phyloP scores from a whole-genome alignment of 768 basidiomycete genomes.

The Leucocoprinus leucothites region DNA sequence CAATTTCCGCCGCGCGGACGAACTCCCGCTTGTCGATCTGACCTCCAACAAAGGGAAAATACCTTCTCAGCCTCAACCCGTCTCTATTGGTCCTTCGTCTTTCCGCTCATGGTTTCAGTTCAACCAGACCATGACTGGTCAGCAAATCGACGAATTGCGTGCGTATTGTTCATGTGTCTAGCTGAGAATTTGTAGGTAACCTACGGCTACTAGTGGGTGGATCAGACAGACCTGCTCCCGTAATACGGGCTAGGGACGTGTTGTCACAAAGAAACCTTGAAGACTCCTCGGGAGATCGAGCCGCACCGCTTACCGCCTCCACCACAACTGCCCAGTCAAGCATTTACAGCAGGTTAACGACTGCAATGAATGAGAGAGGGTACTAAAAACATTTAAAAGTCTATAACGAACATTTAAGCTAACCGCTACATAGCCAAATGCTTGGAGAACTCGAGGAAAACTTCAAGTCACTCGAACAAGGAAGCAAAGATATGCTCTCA shows the following conservation, averaged over 20 bases:
- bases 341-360: constrained; percentile 44
- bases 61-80: constrained; percentile 60
- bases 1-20: constrained; percentile 48
- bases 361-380: constrained; percentile 65
- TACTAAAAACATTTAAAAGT: constrained; percentile 22
- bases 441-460: constrained; percentile 59
- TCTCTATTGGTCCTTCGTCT: constrained; percentile 56
- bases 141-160: constrained; percentile 60
- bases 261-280: constrained; percentile 9
- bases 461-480: constrained; percentile 61
- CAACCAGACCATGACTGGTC: constrained; percentile 49
- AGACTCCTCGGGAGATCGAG: constrained; percentile 14
- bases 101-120: constrained; percentile 55
- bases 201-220: constrained; percentile 52
- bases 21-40: constrained; percentile 51
- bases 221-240: constrained; percentile 54
- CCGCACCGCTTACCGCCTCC: constrained; percentile 27
- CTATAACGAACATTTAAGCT: not conserved
- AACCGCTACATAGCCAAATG: constrained; percentile 43
- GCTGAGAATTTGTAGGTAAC: not conserved
- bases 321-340: constrained; percentile 34
- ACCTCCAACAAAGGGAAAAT: constrained; percentile 34
- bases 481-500: constrained; percentile 61
- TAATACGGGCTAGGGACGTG: constrained; percentile 18
- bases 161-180: constrained; percentile 20